Evolutionary conservation across 202 grass and related monocot species (phyloP), one percentile per base, ranked within the genome.

Genomic region (Eragrostis tef): DNA sequence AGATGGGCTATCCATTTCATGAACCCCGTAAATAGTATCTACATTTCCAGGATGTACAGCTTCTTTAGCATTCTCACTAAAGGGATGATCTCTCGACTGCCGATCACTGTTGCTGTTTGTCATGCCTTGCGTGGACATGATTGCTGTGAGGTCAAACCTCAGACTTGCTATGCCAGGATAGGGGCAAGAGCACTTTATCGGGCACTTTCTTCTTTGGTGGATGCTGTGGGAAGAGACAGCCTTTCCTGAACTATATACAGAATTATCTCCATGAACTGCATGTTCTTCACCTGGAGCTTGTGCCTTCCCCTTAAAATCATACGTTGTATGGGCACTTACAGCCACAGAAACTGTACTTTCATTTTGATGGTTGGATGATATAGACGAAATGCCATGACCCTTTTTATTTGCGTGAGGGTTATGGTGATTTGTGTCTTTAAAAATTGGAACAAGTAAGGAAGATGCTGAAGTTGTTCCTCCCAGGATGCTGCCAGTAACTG

Each of bases 401-500:
- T 77, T 81, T 79, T 80, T 81, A 60, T 71, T 71, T 80, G 72
- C 41, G 52, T 47, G 57, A 73, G 48, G 85, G 49, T 85, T 80
- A 67, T 70, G 77, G 70, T 68, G 64, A 65, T 26, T 65, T 14
- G 44, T 80, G 29, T 90, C 88, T 82, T 94, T 91, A 56, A 92
- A 85, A 89, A 90, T 66, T 77, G 92, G 90, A 78, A 90, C 82
- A 54, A 90, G 87, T 73, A 97, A 64, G 24, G 91, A 94, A 65
- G 94, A 94, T 81, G 86, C 89, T 51, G 94, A 97, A 59, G 94
- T 97, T 79, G 91, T 92, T 67, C 94, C 94, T 71, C 94, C 94
- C 79, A 94, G 92, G 74, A 94, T 89, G 73, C 90, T 82, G 34
- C 94, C 92, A 70, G 89, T 90, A 82, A 92, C 83, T 64, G 88